Base-by-base conservation (phyloP, 2,329 filamentous ascomycete species). In the Talaromyces funiculosus region DNA sequence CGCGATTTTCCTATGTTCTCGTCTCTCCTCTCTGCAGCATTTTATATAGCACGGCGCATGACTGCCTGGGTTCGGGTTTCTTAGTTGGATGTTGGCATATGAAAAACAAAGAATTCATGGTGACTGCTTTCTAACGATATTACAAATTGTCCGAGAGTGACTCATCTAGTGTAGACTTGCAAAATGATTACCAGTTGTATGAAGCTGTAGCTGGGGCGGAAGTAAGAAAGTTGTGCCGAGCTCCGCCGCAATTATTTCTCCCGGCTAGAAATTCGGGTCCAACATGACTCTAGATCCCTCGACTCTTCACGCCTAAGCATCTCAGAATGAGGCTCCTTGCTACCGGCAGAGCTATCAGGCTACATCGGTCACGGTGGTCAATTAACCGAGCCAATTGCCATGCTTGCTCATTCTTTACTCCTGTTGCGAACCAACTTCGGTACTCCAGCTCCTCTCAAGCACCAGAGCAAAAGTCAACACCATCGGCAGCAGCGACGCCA, bases 311-410 rank as follows among this genome's bases (percentile, higher is more conserved):
- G 12, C 42, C 8, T 40, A 14, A 42, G 16, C 59, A 16, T 22
- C 29, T 35, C 57, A 64, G 40, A 53, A 78, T 77, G 75, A 72
- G 74, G 49, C 63, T 76, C 51, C 63, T 75, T 59, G 74, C 74
- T 59, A 76, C 74, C 4, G 72, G 74, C 57, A 70, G 75, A 65
- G 74, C 70, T 40, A 68, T 77, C 62, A 71, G 75, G 45, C 67
- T 71, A 14, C 71, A 69, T 63, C 72, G 69, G 57, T 66, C 70
- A 53, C 67, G 71, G 60, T 75, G 73, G 71, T 65, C 68, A 62
- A 67, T 72, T 65, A 59, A 35, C 4, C 53, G 33, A 9, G 24
- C 49, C 20, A 38, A 38, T 45, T 37, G 6, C 22, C 35, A 47
- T 10, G 16, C 55, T 16, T 37, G 33, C 55, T 20, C 49, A 38